Base-by-base conservation (phyloP, 129 eudicot genomes). In the Scalesia atractyloides region DNA sequence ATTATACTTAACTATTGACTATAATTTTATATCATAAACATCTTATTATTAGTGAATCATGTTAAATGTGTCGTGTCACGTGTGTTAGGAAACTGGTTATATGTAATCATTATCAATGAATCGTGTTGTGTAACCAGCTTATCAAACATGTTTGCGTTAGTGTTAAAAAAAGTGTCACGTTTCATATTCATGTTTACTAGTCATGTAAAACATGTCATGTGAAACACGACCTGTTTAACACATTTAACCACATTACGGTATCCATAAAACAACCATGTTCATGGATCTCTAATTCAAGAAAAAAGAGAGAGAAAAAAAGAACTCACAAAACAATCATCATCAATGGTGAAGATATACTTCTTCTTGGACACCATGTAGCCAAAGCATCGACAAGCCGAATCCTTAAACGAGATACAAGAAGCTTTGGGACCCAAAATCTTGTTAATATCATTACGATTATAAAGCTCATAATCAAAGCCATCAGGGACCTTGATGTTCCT, bases 301-400 rank as follows among this genome's bases (percentile, higher is more conserved):
- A 61, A 60, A 19, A 10, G 50, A 9, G 20, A 18, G 15, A 47
- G n/a, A 22, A 7, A 46, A 9, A 30, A 59, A 41, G n/a, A 69
- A 79, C 93, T 82, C 47, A 91, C 96, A 77, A 91, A 91, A 85
- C 97, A 91, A 76, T 91, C 97, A 70, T 91, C 97, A 74, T 91
- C 96, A 74, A 91, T 91, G 64, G 97, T 91, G 84, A 49, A 91
- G 77, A 91, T 86, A 69, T 91, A 91, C 87, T 91, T 91, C 96
- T 91, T 91, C 91, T 91, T 91, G 53, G 95, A 91, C 8, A 91
- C 87, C 96, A 91, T 84, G 52, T 86, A 92, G 0, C 98, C 98
- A 24, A 92, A 92, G 86, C 98, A 93, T 2, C 98, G 84, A 57
- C 98, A 93, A 78, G 98, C 98, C 1, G 98, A 93, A 71, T 93